These are phyloP conservation scores for Sporothrix luriei DNA, from an alignment of 2,329 filamentous ascomycete species.

Conservation along the genomic window DNA sequence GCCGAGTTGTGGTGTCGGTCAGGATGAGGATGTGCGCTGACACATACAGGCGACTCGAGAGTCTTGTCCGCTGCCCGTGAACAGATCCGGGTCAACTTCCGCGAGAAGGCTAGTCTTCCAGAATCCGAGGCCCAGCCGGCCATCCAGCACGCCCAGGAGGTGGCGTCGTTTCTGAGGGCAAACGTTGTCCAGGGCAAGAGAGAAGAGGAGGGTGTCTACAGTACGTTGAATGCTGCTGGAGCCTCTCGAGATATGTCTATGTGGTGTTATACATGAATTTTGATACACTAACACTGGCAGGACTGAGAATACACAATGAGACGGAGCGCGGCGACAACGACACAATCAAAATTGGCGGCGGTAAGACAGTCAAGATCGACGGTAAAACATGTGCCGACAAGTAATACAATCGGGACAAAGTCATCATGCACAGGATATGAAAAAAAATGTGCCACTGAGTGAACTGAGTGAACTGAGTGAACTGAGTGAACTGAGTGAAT, in stretches of 20 bases:
- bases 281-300: slow-evolving; percentile 49
- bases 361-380: slow-evolving; percentile 40
- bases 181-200: slow-evolving; percentile 84
- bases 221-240: slow-evolving; percentile 50
- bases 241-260: too few species aligned
- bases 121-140: slow-evolving; percentile 63
- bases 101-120: slow-evolving; percentile 63
- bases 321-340: slow-evolving; percentile 95
- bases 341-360: slow-evolving; percentile 69
- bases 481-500: background rate
- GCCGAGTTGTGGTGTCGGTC: too few species aligned
- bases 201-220: slow-evolving; percentile 56
- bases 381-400: slow-evolving; percentile 42
- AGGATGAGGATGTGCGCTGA: background rate
- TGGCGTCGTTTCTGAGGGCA: slow-evolving; percentile 74
- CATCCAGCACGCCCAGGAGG: slow-evolving; percentile 77
- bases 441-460: background rate
- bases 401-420: slow-evolving; percentile 26
- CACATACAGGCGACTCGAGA: slow-evolving; percentile 39
- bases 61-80: slow-evolving; percentile 70
- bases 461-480: too few species aligned
- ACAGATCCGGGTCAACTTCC: slow-evolving; percentile 75
- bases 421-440: background rate
- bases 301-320: slow-evolving; percentile 83
- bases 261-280: background rate